phyloP scores from a whole-genome alignment of 208 protist genomes.

The Leishmania tropica region DNA sequence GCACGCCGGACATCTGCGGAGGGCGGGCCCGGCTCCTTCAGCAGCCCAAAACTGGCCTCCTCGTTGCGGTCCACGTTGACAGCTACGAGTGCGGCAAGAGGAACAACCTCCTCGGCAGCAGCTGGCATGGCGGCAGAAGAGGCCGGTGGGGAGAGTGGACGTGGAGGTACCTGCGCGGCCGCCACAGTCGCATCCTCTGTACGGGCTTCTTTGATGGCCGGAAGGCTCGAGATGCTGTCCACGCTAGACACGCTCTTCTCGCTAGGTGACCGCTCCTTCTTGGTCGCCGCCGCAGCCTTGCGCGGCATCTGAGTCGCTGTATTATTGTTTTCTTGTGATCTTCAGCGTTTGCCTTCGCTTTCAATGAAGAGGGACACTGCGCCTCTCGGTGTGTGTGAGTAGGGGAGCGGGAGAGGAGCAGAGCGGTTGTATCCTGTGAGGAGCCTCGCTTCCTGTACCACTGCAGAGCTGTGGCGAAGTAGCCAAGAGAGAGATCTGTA shows the following conservation, averaged over 20 bases:
- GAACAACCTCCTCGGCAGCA: slow-evolving; percentile 56
- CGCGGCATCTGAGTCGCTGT: not conserved
- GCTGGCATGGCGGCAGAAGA: slow-evolving; percentile 11
- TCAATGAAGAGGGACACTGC: not conserved
- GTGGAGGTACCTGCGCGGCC: slow-evolving; percentile 3
- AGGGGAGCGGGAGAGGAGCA: not conserved
- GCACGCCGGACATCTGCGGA: slow-evolving; percentile 49
- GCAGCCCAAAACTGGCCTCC: slow-evolving; percentile 70
- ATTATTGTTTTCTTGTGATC: not conserved
- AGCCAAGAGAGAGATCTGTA: not conserved
- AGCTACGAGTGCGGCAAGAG: slow-evolving; percentile 63
- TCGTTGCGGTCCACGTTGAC: slow-evolving; percentile 53
- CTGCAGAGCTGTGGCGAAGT: not conserved
- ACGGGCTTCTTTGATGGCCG: slow-evolving; percentile 9
- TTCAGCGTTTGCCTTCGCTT: not conserved
- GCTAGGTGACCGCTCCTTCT: slow-evolving; percentile 13
- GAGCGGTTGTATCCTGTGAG: too few species aligned
- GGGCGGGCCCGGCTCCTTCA: slow-evolving; percentile 80
- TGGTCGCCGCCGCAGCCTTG: not conserved
- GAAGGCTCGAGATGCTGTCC: slow-evolving; percentile 26
- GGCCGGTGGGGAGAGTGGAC: not conserved
- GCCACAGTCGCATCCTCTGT: slow-evolving; percentile 15
- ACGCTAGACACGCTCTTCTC: slow-evolving; percentile 23
- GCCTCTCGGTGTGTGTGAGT: too few species aligned
- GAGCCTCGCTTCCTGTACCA: too few species aligned